Base-by-base conservation (phyloP, 2,329 filamentous ascomycete genomes). In the Sordariomycetes sp. region DNA sequence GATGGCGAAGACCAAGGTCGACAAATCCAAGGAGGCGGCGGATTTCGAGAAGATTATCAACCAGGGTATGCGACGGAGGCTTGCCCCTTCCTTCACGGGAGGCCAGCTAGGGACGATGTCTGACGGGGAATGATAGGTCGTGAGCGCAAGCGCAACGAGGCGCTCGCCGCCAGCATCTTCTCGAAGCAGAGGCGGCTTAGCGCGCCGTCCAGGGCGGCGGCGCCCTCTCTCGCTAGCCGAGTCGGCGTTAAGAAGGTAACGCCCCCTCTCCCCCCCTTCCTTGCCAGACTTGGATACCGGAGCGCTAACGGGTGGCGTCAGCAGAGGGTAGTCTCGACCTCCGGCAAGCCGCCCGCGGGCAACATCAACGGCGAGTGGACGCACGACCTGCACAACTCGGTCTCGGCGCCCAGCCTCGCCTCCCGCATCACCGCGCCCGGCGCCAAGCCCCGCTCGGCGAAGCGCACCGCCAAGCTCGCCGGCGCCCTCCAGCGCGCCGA, bases 91-190 rank as follows among this genome's bases (percentile, higher is more conserved):
- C 20, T 28, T 58, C 20, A n/a, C 3, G 43, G 43, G 20, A 22
- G 43, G 4, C 5, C 43, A n/a, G 43, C 16, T 48, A 5, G n/a
- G n/a, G 43, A 48, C 16, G 8, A n/a, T 43, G 4, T 43, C 43
- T 48, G 46, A 22, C 46, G 46, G 46, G 46, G 7, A 14, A 10
- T 20, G 43, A 50, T 64, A 83, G 82, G 77, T 61, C 85, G 87
- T 61, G 79, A 88, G 69, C 82, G 84, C 69, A 87, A 87, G 73
- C 86, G 84, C 74, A 85, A 87, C 64, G 82, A 88, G 67, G 78
- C 75, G 3, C 80, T 90, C n/a, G 88, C 88, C 32, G 79, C 87
- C 65, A 79, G 81, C 67, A 89, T 92, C 67, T 86, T 92, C 64
- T 81, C 81, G 64, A 75, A 72, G 62, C 81, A 81, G 66, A 82